phyloP scores from a whole-genome alignment of 2,329 filamentous ascomycete species.

The Taxawa tesnikishii region DNA sequence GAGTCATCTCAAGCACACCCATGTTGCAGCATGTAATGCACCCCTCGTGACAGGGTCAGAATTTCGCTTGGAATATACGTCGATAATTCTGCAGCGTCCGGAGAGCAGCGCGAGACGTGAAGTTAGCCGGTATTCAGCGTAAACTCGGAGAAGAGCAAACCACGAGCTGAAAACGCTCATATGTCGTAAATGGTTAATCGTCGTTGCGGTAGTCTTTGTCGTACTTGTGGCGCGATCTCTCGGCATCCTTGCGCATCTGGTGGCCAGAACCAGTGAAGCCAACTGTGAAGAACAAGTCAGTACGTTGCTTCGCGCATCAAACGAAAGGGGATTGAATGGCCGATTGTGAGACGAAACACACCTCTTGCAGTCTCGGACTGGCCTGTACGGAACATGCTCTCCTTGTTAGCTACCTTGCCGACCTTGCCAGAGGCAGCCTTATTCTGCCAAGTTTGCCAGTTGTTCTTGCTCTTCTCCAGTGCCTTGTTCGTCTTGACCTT shows the following conservation, averaged over 20 bases:
- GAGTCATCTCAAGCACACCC: too few relatives aligned
- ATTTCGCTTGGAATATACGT: too few relatives aligned
- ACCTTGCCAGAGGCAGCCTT: conserved; percentile 37
- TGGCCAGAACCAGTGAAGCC: conserved; percentile 94
- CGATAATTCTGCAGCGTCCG: too few relatives aligned
- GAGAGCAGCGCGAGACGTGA: too few relatives aligned
- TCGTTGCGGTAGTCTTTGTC: conserved; percentile 28
- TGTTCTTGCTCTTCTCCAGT: conserved; percentile 78
- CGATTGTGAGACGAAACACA: conserved; percentile 38
- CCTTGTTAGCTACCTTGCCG: conserved; percentile 65
- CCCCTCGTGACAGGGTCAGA: too few relatives aligned
- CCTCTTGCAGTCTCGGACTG: conserved; percentile 79
- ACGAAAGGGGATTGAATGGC: too few relatives aligned
- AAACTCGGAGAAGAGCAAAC: background rate
- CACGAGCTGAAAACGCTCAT: background rate
- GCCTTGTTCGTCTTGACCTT: conserved; percentile 83
- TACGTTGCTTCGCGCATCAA: too few relatives aligned
- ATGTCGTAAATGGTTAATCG: too few relatives aligned
- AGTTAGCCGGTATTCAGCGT: background rate
- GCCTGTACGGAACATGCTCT: conserved; percentile 93
- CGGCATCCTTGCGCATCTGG: conserved; percentile 85
- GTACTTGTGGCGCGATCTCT: conserved; percentile 73
- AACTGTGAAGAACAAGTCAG: conserved; percentile 44
- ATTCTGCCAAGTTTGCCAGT: conserved; percentile 85
- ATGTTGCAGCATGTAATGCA: too few relatives aligned